Percentiles rank a stretch among this genome's conserved stretches.
These are phyloP conservation scores for Globisporangium okanoganense DNA, from an alignment of 352 stramenopile genomes.

Conservation along the genomic window DNA sequence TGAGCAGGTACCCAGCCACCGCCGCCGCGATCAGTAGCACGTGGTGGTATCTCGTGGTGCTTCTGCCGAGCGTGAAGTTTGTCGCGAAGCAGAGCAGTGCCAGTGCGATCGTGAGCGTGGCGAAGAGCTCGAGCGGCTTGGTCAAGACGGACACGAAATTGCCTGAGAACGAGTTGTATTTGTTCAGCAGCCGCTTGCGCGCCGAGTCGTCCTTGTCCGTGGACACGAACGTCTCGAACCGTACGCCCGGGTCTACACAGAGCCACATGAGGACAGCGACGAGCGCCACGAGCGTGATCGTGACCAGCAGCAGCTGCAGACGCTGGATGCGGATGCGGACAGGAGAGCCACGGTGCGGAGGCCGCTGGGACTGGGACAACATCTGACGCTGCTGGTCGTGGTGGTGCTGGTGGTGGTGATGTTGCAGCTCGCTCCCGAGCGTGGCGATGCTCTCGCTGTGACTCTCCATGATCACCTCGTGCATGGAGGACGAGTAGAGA, in stretches of 20 bases:
- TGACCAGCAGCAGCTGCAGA: neutral
- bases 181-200: slow-evolving; percentile 19
- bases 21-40: slow-evolving; percentile 8
- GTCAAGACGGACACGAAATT: slow-evolving; percentile 16
- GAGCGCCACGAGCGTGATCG: neutral
- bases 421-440: too few species aligned
- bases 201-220: slow-evolving; percentile 5
- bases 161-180: slow-evolving; percentile 23
- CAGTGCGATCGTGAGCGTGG: slow-evolving; percentile 15
- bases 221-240: slow-evolving; percentile 12
- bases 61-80: neutral
- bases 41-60: neutral
- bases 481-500: neutral
- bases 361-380: neutral
- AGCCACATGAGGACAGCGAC: neutral
- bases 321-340: slow-evolving; percentile 4
- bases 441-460: neutral
- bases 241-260: slow-evolving; percentile 6
- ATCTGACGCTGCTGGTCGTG: neutral
- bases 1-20: slow-evolving; percentile 15
- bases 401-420: too few species aligned
- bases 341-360: neutral
- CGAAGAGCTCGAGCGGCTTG: slow-evolving; percentile 19
- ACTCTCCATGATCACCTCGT: neutral
- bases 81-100: slow-evolving; percentile 12